Percentiles rank a stretch among this genome's conserved stretches.
These are phyloP conservation scores for Ceratocystis ficicola DNA, from an alignment of 2,329 filamentous ascomycete genomes.

Conservation along the genomic window DNA sequence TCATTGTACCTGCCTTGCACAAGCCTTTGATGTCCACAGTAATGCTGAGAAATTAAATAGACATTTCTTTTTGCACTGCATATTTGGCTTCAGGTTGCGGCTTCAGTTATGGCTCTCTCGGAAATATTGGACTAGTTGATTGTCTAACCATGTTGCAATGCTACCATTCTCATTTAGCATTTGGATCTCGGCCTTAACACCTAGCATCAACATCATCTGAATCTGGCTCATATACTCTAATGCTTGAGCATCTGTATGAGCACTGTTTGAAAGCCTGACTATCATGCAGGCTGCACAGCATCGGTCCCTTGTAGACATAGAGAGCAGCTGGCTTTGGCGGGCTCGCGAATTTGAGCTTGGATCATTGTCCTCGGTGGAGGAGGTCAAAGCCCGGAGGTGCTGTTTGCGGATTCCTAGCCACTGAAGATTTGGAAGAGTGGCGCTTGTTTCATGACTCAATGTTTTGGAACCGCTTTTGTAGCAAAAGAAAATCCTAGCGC, in stretches of 20 bases:
- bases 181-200: conserved; percentile 67
- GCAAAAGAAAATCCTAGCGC: conserved; percentile 58
- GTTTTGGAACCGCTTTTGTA: conserved; percentile 59
- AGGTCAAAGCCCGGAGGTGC: conserved; percentile 29
- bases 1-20: no score
- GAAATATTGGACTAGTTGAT: conserved; percentile 23
- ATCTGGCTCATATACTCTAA: conserved; percentile 43
- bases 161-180: conserved; percentile 47
- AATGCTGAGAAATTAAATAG: no score
- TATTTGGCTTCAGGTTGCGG: background rate
- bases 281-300: conserved; percentile 45
- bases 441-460: conserved; percentile 46
- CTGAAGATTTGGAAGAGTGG: conserved; percentile 39
- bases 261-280: conserved; percentile 30
- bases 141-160: conserved; percentile 40
- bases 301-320: conserved; percentile 46
- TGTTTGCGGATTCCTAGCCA: conserved; percentile 52
- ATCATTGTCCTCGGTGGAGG: background rate
- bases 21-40: no score
- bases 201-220: conserved; percentile 61
- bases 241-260: conserved; percentile 26
- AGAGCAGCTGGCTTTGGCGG: conserved; percentile 24
- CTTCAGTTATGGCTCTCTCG: background rate
- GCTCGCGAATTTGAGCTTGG: conserved; percentile 7
- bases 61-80: background rate